Percentiles rank a stretch among this genome's conserved stretches.
Evolutionary conservation across 306 rosid species (phyloP).

Genomic region (Acacia acuminata): DNA sequence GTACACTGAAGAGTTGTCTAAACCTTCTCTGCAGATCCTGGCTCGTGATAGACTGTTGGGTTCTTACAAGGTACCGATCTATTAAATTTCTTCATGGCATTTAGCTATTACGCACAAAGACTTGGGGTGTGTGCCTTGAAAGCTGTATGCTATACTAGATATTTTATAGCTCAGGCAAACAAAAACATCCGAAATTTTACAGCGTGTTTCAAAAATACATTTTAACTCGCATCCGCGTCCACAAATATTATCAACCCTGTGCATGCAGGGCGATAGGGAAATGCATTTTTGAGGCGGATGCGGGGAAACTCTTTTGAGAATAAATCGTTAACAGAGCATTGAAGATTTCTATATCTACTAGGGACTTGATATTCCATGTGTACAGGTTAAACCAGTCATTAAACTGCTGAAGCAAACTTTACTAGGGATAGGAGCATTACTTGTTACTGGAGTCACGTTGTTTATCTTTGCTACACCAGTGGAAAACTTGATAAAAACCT

Average conservation of each 20-base stretch:
- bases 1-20: conserved; percentile 35
- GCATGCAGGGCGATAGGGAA: neutral
- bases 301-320: neutral
- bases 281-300: neutral
- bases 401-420: conserved; percentile 89
- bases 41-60: conserved; percentile 97
- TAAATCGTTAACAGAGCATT: neutral
- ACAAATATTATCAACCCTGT: neutral
- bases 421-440: conserved; percentile 89
- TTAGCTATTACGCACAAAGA: conserved; percentile 8
- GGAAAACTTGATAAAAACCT: conserved; percentile 58
- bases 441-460: conserved; percentile 77
- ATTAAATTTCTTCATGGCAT: conserved; percentile 1
- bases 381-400: conserved; percentile 92
- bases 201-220: conserved; percentile 20
- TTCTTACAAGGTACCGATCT: conserved; percentile 81
- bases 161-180: neutral
- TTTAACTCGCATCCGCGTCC: neutral
- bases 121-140: conserved; percentile 16
- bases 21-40: conserved; percentile 58
- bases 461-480: conserved; percentile 87
- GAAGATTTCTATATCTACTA: neutral
- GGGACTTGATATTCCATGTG: conserved; percentile 23
- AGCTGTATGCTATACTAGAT: conserved; percentile 24
- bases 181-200: conserved; percentile 14